Evolutionary conservation across 352 stramenopile species (phyloP).

Genomic region (Stramenopiles sp.): DNA sequence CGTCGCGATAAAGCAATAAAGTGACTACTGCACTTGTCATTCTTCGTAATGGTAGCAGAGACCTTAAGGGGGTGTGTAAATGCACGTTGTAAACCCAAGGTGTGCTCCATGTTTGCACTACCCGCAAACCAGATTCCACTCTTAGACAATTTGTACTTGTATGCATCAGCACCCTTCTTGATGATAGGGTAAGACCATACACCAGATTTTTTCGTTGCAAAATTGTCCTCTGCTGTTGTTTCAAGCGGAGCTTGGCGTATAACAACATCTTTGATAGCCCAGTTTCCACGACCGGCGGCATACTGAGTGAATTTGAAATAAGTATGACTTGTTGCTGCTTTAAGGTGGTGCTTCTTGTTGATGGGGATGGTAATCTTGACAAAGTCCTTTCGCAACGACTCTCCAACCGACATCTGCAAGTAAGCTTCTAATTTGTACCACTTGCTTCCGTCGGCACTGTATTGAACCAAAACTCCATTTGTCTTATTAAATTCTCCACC

Average conservation of each 20-base stretch:
- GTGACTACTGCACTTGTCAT: background rate
- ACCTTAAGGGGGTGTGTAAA: background rate
- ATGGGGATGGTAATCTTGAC: background rate
- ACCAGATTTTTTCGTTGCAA: background rate
- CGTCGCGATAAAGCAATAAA: background rate
- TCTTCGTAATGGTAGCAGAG: background rate
- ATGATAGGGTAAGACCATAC: background rate
- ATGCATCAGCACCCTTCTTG: background rate
- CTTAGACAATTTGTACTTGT: background rate
- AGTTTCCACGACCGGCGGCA: background rate
- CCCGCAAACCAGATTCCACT: background rate
- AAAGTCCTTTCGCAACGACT: background rate
- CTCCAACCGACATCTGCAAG: background rate
- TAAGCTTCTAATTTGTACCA: background rate
- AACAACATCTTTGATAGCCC: constrained; percentile 1
- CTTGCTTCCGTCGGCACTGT: background rate
- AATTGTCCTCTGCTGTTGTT: background rate
- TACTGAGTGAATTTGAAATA: background rate
- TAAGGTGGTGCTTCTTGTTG: background rate
- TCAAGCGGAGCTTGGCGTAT: background rate
- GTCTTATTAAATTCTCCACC: background rate
- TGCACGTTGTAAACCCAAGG: background rate
- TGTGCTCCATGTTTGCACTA: background rate
- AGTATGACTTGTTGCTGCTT: background rate
- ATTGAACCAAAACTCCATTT: background rate